Evolutionary conservation across 208 protist species (phyloP), one percentile per base, ranked within the genome.

Genomic region (Crithidia acanthocephali): DNA sequence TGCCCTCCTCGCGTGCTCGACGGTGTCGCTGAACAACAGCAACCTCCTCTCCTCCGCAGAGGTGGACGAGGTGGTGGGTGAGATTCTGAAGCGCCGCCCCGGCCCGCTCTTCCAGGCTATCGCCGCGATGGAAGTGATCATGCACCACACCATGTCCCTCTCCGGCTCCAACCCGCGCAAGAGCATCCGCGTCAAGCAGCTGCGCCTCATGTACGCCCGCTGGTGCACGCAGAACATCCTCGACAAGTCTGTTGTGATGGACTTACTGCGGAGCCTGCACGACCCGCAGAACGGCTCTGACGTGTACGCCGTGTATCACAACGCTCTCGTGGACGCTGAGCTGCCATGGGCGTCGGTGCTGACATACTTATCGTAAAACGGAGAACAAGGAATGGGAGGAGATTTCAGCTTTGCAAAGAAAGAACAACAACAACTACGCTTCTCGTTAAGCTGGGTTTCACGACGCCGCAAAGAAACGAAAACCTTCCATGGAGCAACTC

Each of bases 61-160:
- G 61, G 80, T 88, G 28, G 81, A 91, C 50, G 75, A 72, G 42
- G 74, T 85, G 13, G 66, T 92, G 47, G 30, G 47, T 2, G 65
- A 55, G 28, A 79, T 94, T 11, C 61, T 93, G 30, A 76, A 74
- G 48, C 76, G 30, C 30, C 70, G 76, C 35, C 61, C 71, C 13
- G 72, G 66, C 1, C 35, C 77, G 20, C 63, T 92, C 4, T 85
- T 86, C 59, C 71, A 91, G 68, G 80, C 83, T 7, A 88, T 88
- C 2, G 80, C 78, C 2, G 79, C 86, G 28, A 77, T 93, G 78
- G 91, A 95, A 68, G 68, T 89, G n/a, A 80, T 93, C 37, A 80
- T 90, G 79, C 75, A 89, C 74, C 81, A 61, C 85, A 91, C 64
- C 52, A 73, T 47, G 42, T 85, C 70, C 59, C 47, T 72, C 53